Conservation (phyloP, 163 green algal species). For the Coccomyxa subellipsoidea region DNA sequence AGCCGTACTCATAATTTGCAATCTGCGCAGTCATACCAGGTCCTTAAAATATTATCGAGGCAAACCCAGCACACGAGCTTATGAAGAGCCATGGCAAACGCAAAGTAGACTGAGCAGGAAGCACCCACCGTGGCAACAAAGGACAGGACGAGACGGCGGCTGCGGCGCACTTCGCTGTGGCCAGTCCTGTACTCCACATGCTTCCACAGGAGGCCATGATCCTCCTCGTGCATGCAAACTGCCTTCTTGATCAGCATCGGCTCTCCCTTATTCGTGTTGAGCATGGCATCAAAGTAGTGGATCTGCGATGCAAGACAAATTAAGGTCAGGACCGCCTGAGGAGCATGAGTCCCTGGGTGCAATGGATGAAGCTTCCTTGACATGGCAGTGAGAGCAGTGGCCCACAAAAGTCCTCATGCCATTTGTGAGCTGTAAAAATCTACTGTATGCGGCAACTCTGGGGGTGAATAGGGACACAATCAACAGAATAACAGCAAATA, state of each 20-base stretch:
- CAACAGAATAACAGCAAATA: too few species aligned
- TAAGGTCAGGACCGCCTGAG: too few species aligned
- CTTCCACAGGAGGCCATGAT: conserved; percentile 85
- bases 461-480: too few species aligned
- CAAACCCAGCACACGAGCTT: not conserved
- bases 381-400: too few species aligned
- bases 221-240: conserved; percentile 94
- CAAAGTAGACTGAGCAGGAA: not conserved
- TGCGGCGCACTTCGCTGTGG: conserved; percentile 53
- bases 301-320: conserved; percentile 40
- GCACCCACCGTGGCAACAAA: conserved; percentile 50
- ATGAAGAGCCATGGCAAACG: not conserved
- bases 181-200: conserved; percentile 79
- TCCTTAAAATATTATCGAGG: too few species aligned
- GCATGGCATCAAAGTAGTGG: conserved; percentile 70
- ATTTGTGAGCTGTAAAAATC: too few species aligned
- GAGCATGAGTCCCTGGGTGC: too few species aligned
- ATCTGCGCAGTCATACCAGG: not conserved
- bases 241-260: conserved; percentile 70
- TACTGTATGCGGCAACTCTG: too few species aligned
- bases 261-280: conserved; percentile 44
- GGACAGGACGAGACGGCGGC: conserved; percentile 72
- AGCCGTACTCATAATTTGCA: conserved; percentile 27
- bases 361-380: not conserved
- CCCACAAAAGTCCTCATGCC: too few species aligned